These are phyloP conservation scores for Halophytophthora polymorphica DNA, from an alignment of 352 stramenopile genomes.

Conservation along the genomic window DNA sequence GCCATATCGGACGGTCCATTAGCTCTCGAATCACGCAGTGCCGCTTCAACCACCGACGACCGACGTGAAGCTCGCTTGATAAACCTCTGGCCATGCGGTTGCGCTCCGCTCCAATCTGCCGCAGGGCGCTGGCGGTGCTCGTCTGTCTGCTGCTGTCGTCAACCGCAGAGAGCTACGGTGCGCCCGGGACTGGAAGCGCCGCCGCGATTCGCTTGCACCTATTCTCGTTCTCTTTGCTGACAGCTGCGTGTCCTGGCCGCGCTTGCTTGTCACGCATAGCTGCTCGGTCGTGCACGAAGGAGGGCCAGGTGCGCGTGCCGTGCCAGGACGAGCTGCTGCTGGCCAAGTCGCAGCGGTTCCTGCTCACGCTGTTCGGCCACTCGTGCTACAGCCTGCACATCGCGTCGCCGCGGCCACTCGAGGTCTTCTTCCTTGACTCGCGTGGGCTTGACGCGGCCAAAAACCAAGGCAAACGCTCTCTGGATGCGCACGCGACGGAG, in stretches of 20 bases:
- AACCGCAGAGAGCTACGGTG: constrained; percentile 4
- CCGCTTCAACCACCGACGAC: no score
- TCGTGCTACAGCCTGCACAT: constrained; percentile 49
- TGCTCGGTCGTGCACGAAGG: constrained; percentile 37
- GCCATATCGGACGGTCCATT: no score
- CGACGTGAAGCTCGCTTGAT: no score
- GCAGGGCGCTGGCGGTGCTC: background rate
- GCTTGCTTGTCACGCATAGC: no score
- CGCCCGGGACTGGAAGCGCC: background rate
- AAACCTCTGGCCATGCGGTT: background rate
- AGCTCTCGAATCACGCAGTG: no score
- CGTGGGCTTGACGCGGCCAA: constrained; percentile 14
- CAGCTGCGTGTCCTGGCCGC: background rate
- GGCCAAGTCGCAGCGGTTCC: constrained; percentile 37
- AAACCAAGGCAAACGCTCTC: background rate
- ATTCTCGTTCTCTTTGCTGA: background rate
- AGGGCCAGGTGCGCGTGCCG: constrained; percentile 43
- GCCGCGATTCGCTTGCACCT: background rate
- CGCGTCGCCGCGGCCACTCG: constrained; percentile 32
- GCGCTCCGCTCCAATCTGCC: background rate
- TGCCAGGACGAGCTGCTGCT: constrained; percentile 50
- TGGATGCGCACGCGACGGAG: background rate
- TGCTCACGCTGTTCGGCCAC: constrained; percentile 56
- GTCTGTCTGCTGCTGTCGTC: constrained; percentile 1
- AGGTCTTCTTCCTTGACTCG: constrained; percentile 55